Evolutionary conservation across 345 rosid genomes (phyloP).

Genomic region (rapeseed (Brassica napus)): DNA sequence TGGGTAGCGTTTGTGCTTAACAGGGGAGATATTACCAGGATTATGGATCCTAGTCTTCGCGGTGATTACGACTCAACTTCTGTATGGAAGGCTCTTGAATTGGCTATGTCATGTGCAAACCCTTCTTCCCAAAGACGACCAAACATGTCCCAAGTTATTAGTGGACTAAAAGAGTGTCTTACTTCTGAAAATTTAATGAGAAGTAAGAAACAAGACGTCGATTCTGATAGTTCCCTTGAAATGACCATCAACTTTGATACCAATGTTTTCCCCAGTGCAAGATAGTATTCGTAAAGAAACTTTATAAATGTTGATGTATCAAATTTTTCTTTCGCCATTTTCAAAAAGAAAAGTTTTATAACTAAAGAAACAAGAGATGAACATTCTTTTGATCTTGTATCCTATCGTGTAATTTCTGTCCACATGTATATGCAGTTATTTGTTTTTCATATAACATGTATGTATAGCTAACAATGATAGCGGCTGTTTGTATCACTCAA

Average conservation of each 20-base stretch:
- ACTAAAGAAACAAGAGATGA: too few relatives aligned
- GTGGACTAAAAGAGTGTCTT: conserved; percentile 42
- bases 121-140: conserved; percentile 1
- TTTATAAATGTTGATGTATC: too few relatives aligned
- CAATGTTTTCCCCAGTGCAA: background rate
- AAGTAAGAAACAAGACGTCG: background rate
- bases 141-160: conserved; percentile 40
- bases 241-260: conserved; percentile 14
- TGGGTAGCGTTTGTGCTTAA: conserved; percentile 41
- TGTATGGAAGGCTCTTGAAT: conserved; percentile 47
- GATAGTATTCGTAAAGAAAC: conserved; percentile 4
- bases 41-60: conserved; percentile 47
- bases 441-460: too few relatives aligned
- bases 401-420: too few relatives aligned
- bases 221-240: conserved; percentile 4
- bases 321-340: too few relatives aligned
- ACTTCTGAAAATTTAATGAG: background rate
- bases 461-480: too few relatives aligned
- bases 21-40: conserved; percentile 42
- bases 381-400: too few relatives aligned
- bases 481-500: too few relatives aligned
- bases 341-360: too few relatives aligned
- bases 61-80: conserved; percentile 40
- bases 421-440: too few relatives aligned
- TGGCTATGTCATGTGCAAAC: conserved; percentile 46